A percentile compares a stretch with the other conserved stretches of the same genome.
These are phyloP conservation scores for Aspergillus viridinutans DNA, from an alignment of 2,329 filamentous ascomycete species.

Conservation along the genomic window DNA sequence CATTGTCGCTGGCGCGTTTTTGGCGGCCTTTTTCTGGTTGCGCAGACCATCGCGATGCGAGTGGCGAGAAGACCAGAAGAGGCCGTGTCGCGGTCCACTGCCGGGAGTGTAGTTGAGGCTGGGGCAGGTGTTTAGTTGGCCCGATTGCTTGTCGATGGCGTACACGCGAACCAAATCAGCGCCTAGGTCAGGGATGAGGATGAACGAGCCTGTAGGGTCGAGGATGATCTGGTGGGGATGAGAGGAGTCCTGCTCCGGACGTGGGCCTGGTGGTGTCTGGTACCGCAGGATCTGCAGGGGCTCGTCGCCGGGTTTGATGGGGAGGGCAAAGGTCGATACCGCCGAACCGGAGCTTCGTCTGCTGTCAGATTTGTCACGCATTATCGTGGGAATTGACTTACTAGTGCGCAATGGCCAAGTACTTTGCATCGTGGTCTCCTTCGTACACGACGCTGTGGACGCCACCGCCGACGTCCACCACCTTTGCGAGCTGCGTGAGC, in stretches of 20 bases:
- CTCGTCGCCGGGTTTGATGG: slow-evolving; percentile 12
- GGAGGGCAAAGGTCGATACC: slow-evolving; percentile 31
- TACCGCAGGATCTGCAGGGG: slow-evolving; percentile 42
- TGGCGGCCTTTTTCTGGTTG: background rate
- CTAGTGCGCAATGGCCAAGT: slow-evolving; percentile 37
- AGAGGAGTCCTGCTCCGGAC: slow-evolving; percentile 51
- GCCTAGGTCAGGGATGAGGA: slow-evolving; percentile 64
- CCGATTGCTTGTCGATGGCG: slow-evolving; percentile 43
- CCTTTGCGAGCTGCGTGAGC: slow-evolving; percentile 19
- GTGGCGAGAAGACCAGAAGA: slow-evolving; percentile 46
- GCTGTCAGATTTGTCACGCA: slow-evolving; percentile 2
- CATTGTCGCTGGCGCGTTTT: slow-evolving; percentile 14
- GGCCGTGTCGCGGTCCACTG: slow-evolving; percentile 61
- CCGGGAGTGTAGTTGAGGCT: slow-evolving; percentile 45
- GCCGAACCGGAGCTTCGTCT: slow-evolving; percentile 24
- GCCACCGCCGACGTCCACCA: slow-evolving; percentile 24
- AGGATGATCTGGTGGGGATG: slow-evolving; percentile 63
- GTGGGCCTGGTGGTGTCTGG: slow-evolving; percentile 34
- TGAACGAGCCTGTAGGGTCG: slow-evolving; percentile 61
- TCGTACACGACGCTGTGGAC: slow-evolving; percentile 33
- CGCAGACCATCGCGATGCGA: background rate
- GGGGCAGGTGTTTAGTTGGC: slow-evolving; percentile 45
- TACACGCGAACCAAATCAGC: slow-evolving; percentile 61
- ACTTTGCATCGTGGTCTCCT: slow-evolving; percentile 20
- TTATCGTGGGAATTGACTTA: slow-evolving; percentile 17